Conservation (phyloP, 768 basidiomycete genomes). For the Lepiota subincarnata region DNA sequence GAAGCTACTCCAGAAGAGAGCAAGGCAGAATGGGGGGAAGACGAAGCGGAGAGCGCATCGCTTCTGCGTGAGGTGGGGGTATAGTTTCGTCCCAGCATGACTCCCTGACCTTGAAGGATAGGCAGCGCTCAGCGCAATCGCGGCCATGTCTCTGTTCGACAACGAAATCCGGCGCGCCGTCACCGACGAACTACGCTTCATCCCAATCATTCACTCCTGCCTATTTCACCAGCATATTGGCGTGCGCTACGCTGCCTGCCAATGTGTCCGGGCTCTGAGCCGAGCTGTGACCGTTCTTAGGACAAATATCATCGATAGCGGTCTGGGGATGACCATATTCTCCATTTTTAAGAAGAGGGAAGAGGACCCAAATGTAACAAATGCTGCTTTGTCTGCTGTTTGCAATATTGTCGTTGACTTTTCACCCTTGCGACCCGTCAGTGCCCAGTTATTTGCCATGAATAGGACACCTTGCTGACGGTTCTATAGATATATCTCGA, state of each 20-base stretch:
- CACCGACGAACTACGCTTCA: slow-evolving; percentile 53
- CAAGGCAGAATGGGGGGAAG: slow-evolving; percentile 55
- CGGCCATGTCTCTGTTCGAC: slow-evolving; percentile 67
- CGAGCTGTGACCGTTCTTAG: slow-evolving; percentile 76
- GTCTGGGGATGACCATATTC: slow-evolving; percentile 70
- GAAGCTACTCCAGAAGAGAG: slow-evolving; percentile 46
- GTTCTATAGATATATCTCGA: slow-evolving; percentile 56
- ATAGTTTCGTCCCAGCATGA: neutral
- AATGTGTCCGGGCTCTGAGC: slow-evolving; percentile 76
- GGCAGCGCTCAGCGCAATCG: slow-evolving; percentile 73
- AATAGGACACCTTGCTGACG: neutral
- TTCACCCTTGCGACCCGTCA: slow-evolving; percentile 70
- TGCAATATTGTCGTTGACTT: slow-evolving; percentile 88
- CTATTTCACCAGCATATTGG: slow-evolving; percentile 49
- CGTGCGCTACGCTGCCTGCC: slow-evolving; percentile 83
- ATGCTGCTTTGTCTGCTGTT: slow-evolving; percentile 67
- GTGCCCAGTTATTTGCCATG: slow-evolving; percentile 23
- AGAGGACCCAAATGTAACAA: slow-evolving; percentile 67
- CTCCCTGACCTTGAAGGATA: slow-evolving; percentile 21
- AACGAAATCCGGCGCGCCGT: slow-evolving; percentile 69
- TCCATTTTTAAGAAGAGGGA: slow-evolving; percentile 33
- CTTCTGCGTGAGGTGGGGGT: slow-evolving; percentile 58
- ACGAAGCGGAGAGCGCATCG: slow-evolving; percentile 57
- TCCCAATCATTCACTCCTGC: slow-evolving; percentile 22
- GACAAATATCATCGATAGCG: slow-evolving; percentile 82